Base-by-base conservation (phyloP, 192 early-diverging fungal species). In the Jimgerdemannia flammicorona region DNA sequence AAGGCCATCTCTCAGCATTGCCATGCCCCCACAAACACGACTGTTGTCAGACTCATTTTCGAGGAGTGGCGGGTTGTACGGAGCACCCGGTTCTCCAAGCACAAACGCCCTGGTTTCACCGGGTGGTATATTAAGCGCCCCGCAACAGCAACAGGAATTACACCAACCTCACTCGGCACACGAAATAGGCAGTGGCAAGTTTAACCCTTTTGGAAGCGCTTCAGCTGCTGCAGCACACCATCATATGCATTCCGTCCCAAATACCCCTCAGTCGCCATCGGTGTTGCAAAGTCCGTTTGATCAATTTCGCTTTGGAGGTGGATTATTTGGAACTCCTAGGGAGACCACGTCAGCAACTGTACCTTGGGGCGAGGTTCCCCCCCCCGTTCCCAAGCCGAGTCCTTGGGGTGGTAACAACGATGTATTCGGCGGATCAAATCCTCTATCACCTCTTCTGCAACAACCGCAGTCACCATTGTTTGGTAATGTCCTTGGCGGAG, bases 321-420 rank as follows among this genome's bases (percentile, higher is more conserved):
- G 67, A 11, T 54, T 75, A 29, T 75, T 75, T 39, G 66, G 74
- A 17, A 54, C 20, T 42, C 39, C 74, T 42, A 42, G 74, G 40
- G 74, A 75, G 67, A 68, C 67, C 49, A 59, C 49, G 49, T 6
- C 49, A 14, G 49, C 49, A 59, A 14, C 49, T 59, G 49, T 59
- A 59, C 74, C 74, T 19, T 75, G 74, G 74, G 74, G 67, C 10
- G 74, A 75, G 40, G 74, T 69, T 3, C 44, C 74, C 3, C 66
- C 40, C 7, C 14, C 59, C n/a, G 66, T 40, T 10, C 20, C 4
- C 18, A 68, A 68, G 19, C 67, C 67, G 14, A 39, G 42, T 44
- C 66, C 74, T 3, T 67, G 67, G n/a, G 74, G 74, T 44, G 44
- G 40, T 20, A 59, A 59, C 49, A 59, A 59, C 49, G 49, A 59